Conservation (phyloP, 176 grass and related monocot species). For the Melocanna baccifera region DNA sequence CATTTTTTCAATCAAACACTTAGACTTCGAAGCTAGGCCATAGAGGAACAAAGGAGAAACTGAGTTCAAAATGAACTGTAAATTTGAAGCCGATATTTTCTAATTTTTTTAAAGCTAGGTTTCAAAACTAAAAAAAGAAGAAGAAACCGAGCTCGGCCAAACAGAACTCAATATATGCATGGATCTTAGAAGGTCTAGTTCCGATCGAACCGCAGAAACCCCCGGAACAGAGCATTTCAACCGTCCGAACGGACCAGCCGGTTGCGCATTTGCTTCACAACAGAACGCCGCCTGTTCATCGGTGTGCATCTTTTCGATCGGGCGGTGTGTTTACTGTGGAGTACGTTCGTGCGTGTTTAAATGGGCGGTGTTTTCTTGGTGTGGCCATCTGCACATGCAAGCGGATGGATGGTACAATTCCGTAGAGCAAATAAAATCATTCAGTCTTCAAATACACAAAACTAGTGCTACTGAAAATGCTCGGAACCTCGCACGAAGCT, state of each 20-base stretch:
- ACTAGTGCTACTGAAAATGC: no score
- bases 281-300: not conserved
- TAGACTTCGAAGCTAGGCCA: no score
- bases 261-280: no score
- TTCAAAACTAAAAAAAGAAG: no score
- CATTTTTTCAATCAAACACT: rapidly evolving
- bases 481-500: not conserved
- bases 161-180: no score
- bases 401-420: not conserved
- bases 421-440: not conserved
- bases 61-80: no score
- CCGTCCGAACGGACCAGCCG: not conserved
- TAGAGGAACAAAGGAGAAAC: no score
- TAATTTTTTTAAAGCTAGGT: no score
- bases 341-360: not conserved
- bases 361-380: not conserved
- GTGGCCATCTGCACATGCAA: not conserved
- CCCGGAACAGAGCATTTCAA: not conserved
- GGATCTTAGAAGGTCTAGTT: not conserved
- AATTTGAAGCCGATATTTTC: no score
- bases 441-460: not conserved
- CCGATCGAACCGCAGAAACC: not conserved
- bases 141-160: no score
- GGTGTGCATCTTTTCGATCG: not conserved
- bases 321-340: not conserved